These are phyloP conservation scores for Polyporus tsugae DNA, from an alignment of 1,284 basidiomycete species.

Conservation along the genomic window DNA sequence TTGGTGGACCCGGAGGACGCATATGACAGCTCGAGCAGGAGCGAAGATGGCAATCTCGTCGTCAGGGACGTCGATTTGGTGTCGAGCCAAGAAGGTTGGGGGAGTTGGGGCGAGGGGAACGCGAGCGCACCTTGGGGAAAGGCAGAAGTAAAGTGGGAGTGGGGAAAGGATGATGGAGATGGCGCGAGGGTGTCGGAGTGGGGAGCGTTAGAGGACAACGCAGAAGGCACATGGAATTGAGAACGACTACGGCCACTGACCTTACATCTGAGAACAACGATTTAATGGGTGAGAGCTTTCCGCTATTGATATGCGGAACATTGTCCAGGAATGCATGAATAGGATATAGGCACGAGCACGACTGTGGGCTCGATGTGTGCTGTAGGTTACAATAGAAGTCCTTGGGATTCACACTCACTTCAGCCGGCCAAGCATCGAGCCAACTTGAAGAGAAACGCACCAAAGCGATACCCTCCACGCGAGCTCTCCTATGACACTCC, in stretches of 20 bases:
- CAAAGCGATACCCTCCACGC: constrained; percentile 5
- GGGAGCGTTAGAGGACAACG: constrained; percentile 11
- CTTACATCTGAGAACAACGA: background rate
- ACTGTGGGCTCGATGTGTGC: constrained; percentile 5
- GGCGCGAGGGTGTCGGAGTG: constrained; percentile 4
- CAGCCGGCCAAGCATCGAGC: background rate
- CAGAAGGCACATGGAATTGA: background rate
- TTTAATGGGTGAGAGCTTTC: background rate
- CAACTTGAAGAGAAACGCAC: constrained; percentile 5
- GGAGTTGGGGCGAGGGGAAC: background rate
- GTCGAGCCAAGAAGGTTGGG: background rate
- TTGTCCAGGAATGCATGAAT: constrained; percentile 10
- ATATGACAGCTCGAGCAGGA: constrained; percentile 12
- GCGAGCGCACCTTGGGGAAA: background rate
- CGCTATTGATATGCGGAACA: background rate
- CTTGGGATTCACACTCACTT: background rate
- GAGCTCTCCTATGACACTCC: background rate
- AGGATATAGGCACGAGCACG: constrained; percentile 19
- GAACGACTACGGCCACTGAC: constrained; percentile 7
- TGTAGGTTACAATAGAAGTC: constrained; percentile 18
- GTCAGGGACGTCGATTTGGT: background rate
- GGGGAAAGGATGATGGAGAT: constrained; percentile 1
- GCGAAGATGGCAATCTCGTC: background rate
- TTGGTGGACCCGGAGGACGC: constrained; percentile 16
- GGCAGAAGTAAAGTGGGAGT: background rate